Percentiles rank a stretch among this genome's conserved stretches.
Evolutionary conservation across 768 basidiomycete genomes (phyloP).

Genomic region (Krasilnikovozyma curviuscula): DNA sequence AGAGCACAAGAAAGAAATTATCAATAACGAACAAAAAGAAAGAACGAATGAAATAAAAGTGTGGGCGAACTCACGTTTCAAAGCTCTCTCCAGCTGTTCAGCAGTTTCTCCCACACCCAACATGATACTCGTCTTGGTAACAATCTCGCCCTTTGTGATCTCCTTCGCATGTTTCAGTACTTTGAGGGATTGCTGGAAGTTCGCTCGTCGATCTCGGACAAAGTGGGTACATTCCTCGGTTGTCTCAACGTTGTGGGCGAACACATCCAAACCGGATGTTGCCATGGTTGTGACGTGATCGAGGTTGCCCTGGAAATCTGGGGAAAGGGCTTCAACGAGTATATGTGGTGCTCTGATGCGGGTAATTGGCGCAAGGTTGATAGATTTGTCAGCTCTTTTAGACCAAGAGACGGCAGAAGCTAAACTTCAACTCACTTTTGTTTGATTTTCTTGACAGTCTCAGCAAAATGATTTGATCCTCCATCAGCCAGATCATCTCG

Average conservation of each 20-base stretch:
- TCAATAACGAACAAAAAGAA: not conserved
- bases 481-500: conserved; percentile 87
- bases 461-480: conserved; percentile 82
- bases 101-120: conserved; percentile 83
- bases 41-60: not conserved
- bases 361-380: not conserved
- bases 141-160: conserved; percentile 22
- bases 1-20: not conserved
- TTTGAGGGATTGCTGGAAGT: conserved; percentile 44
- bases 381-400: not conserved
- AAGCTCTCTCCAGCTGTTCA: conserved; percentile 59
- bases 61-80: conserved; percentile 45
- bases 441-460: conserved; percentile 86
- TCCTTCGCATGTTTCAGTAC: conserved; percentile 25
- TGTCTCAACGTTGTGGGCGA: conserved; percentile 94
- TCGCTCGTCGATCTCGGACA: conserved; percentile 86
- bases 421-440: conserved; percentile 75
- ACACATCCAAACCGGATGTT: conserved; percentile 85
- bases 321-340: conserved; percentile 87
- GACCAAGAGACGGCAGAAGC: not conserved
- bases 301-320: conserved; percentile 69
- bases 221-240: conserved; percentile 83
- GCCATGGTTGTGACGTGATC: conserved; percentile 65
- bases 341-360: conserved; percentile 66
- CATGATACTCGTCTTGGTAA: conserved; percentile 99